phyloP scores from a whole-genome alignment of 805 yeast species.

The Candida koratica region DNA sequence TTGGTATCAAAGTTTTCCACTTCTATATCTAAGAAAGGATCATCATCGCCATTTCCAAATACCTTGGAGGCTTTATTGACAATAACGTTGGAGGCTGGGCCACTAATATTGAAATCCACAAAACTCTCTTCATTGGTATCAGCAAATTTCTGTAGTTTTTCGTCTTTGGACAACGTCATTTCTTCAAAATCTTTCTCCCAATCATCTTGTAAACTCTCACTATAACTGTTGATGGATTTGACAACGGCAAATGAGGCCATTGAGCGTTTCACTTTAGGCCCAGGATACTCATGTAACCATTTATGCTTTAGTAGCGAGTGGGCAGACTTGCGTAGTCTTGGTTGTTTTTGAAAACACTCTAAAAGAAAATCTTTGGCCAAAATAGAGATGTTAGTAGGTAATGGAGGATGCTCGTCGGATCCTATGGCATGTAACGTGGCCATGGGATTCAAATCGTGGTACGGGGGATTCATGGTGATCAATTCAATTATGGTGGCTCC shows the following conservation, averaged over 20 bases:
- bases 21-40: constrained; percentile 38
- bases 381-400: constrained; percentile 51
- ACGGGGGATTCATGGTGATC: constrained; percentile 83
- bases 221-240: constrained; percentile 24
- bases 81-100: background rate
- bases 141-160: constrained; percentile 28
- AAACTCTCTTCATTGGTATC: constrained; percentile 19
- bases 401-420: constrained; percentile 64
- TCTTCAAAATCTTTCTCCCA: constrained; percentile 34
- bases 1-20: constrained; percentile 38
- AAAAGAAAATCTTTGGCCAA: constrained; percentile 52
- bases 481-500: constrained; percentile 94
- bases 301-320: constrained; percentile 50
- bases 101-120: constrained; percentile 10
- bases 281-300: constrained; percentile 45
- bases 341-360: constrained; percentile 71
- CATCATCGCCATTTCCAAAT: constrained; percentile 14
- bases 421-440: constrained; percentile 83
- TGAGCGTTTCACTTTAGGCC: constrained; percentile 2
- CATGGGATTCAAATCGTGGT: constrained; percentile 69
- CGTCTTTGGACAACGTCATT: constrained; percentile 20
- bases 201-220: constrained; percentile 30
- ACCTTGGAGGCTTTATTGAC: background rate
- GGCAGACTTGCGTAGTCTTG: constrained; percentile 56
- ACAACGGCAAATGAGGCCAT: constrained; percentile 4